Conservation (phyloP, 2,329 filamentous ascomycete genomes). For the Colletotrichum sp. region DNA sequence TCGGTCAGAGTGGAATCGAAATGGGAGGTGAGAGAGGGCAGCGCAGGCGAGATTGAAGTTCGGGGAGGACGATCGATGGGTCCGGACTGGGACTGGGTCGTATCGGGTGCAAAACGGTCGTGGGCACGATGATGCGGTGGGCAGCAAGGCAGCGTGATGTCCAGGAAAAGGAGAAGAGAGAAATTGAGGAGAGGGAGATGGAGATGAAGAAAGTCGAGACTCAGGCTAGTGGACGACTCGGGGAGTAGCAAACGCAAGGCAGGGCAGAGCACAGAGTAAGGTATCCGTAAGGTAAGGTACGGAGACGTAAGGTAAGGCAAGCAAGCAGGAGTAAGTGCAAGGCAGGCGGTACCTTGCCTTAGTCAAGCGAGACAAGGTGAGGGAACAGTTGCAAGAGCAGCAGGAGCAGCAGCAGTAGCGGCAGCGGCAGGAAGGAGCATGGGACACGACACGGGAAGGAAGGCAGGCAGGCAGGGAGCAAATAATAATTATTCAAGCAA, state of each 20-base stretch:
- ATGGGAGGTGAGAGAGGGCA: background rate
- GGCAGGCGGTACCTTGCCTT: background rate
- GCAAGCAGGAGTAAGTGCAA: background rate
- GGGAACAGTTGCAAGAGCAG: background rate
- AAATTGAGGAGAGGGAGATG: background rate
- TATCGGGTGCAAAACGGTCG: background rate
- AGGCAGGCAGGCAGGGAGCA: background rate
- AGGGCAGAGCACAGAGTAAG: background rate
- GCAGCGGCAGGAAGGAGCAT: background rate
- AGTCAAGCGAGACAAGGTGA: background rate
- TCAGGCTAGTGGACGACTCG: background rate
- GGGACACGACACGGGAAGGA: background rate
- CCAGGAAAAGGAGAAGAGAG: background rate
- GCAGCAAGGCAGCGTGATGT: background rate
- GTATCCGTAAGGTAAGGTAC: background rate
- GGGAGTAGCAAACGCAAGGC: background rate
- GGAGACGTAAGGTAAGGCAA: background rate
- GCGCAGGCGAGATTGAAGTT: slow-evolving; percentile 14
- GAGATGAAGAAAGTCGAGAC: background rate
- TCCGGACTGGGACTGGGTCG: slow-evolving; percentile 4
- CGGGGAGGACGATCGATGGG: slow-evolving; percentile 9
- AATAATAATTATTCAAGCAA: background rate
- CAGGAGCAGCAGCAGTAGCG: background rate
- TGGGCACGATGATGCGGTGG: background rate
- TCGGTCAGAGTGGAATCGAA: background rate